Evolutionary conservation across 2,329 filamentous ascomycete genomes (phyloP), one percentile per base, ranked within the genome.

Genomic region (Cordyceps sp.): DNA sequence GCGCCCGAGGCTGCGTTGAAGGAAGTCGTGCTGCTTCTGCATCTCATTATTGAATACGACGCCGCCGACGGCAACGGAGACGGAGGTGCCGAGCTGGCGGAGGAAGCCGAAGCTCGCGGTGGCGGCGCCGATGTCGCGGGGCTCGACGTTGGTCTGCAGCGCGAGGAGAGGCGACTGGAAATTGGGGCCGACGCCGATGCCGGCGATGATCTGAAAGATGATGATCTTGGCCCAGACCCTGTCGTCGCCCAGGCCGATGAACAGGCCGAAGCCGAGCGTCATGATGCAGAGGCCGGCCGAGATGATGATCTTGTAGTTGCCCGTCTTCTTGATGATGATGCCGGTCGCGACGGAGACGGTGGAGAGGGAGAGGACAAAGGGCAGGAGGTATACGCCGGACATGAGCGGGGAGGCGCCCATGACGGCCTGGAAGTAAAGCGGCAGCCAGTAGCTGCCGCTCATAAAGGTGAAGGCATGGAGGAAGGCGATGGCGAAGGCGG

Each of bases 401-500:
- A 78, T 57, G 23, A 86, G 67, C 0, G 82, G 77, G 0, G 66
- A 64, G 3, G 72, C 72, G 31, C 78, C 67, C 27, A 82, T 62
- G 32, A 81, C 73, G 32, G 76, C 69, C 54, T 92, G 83, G 55
- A 85, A 88, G 59, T 92, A 93, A 3, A 93, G 64, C 0, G 83
- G 83, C 5, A 92, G 62, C 57, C 80, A 92, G 61, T 88, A 92
- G 38, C 69, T 73, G 20, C 70, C 73, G 1, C 77, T 70, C 45
- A 88, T 84, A 59, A 88, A 88, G 40, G 79, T 73, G 42, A 77
- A 69, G 28, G 77, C 77, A 50, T 93, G 82, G 38, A 70, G 65
- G 55, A 84, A 83, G 42, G 73, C 76, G 27, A 79, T 61, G 3
- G 57, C 53, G 12, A 85, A 69, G 3, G 72, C 62, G 8, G 78